These are phyloP conservation scores for Colletotrichum simmondsii DNA, from an alignment of 2,329 filamentous ascomycete genomes.

Conservation along the genomic window DNA sequence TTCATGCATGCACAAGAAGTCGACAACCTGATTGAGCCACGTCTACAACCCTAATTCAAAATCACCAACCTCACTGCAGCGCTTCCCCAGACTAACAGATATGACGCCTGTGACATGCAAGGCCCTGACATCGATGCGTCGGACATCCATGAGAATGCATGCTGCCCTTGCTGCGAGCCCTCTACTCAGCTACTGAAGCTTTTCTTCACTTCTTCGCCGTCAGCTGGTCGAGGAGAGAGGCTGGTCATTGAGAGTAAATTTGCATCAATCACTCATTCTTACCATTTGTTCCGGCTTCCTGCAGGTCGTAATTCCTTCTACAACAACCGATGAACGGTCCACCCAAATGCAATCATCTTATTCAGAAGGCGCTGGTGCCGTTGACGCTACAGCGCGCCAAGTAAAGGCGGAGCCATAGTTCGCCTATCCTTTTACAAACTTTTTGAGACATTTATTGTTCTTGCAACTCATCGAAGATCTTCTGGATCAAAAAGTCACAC, in stretches of 20 bases:
- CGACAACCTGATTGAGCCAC: conserved; percentile 6
- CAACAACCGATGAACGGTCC: background rate
- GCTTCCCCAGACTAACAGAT: background rate
- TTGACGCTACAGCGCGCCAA: background rate
- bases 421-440: background rate
- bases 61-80: background rate
- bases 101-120: background rate
- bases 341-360: conserved; percentile 2
- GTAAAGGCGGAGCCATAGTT: background rate
- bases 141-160: background rate
- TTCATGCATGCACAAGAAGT: conserved; percentile 18
- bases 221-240: background rate
- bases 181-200: background rate
- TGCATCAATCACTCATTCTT: background rate
- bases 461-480: background rate
- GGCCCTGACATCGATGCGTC: background rate
- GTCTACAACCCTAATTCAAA: conserved; percentile 3
- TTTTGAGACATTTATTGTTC: background rate
- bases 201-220: background rate
- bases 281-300: conserved; percentile 13
- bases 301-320: conserved; percentile 14
- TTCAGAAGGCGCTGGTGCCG: background rate
- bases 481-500: background rate
- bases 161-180: background rate
- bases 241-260: background rate